A percentile compares a stretch with the other conserved stretches of the same genome.
Evolutionary conservation across 2,329 filamentous ascomycete genomes (phyloP).

Genomic region (Phialophora chinensis): DNA sequence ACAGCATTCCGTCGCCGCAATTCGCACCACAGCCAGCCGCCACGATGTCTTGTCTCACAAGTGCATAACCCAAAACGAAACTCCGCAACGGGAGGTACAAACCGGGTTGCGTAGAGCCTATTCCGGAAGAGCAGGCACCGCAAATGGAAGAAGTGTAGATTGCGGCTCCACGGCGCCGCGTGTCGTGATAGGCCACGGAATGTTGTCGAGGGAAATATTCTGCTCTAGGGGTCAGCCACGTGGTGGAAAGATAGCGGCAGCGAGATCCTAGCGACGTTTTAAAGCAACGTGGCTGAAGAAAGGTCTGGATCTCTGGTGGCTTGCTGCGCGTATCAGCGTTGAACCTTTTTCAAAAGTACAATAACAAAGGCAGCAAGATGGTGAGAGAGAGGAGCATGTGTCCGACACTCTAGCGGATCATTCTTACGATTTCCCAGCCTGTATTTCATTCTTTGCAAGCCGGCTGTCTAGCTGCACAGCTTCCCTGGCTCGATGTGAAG

Average conservation of each 20-base stretch:
- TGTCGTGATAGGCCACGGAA: neutral
- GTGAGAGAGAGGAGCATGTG: neutral
- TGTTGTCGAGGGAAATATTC: neutral
- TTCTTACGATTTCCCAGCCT: neutral
- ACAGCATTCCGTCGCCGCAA: neutral
- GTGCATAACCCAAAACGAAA: neutral
- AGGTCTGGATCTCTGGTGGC: neutral
- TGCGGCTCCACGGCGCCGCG: neutral
- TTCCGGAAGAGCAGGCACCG: neutral
- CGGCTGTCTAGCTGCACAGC: neutral
- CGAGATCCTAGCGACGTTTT: neutral
- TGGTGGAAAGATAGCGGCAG: neutral
- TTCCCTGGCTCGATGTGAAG: neutral
- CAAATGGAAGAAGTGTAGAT: conserved; percentile 2
- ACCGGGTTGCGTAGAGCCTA: neutral
- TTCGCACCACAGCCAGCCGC: conserved; percentile 1
- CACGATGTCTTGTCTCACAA: conserved; percentile 4
- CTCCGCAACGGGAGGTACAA: neutral
- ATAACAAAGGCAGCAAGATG: neutral
- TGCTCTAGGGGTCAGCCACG: neutral
- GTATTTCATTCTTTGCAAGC: neutral
- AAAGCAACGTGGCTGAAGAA: conserved; percentile 7
- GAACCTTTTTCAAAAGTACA: neutral
- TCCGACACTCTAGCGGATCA: neutral
- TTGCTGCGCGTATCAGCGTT: neutral